Conservation (phyloP, 371 early-diverging fungal genomes). For the Racocetra persica region DNA sequence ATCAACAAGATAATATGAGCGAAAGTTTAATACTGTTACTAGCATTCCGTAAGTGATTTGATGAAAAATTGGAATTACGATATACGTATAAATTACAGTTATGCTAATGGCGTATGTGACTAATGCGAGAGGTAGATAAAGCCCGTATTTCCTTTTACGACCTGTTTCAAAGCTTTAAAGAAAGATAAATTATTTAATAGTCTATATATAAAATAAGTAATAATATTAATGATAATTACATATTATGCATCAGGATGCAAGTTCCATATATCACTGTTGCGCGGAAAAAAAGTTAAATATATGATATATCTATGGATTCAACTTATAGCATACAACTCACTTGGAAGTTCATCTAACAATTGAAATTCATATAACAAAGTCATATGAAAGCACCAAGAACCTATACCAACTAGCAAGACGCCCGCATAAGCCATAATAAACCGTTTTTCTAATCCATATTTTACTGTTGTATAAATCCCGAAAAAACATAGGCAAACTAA, state of each 20-base stretch:
- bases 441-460: constrained; percentile 57
- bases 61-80: constrained; percentile 77
- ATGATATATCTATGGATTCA: constrained; percentile 3
- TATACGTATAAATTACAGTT: constrained; percentile 70
- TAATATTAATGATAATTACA: constrained; percentile 46
- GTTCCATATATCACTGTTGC: constrained; percentile 63
- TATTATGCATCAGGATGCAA: constrained; percentile 56
- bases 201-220: constrained; percentile 49
- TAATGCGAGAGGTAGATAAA: constrained; percentile 54
- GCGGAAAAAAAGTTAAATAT: background rate
- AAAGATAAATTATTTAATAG: constrained; percentile 48
- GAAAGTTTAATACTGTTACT: constrained; percentile 57
- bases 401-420: constrained; percentile 73
- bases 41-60: constrained; percentile 72
- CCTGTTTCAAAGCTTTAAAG: constrained; percentile 58
- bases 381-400: constrained; percentile 82
- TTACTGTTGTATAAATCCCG: constrained; percentile 62
- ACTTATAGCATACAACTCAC: constrained; percentile 48
- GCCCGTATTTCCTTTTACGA: constrained; percentile 51
- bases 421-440: constrained; percentile 66
- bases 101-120: constrained; percentile 62
- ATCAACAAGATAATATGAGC: constrained; percentile 58
- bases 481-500: constrained; percentile 56
- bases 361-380: constrained; percentile 81
- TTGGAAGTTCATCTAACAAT: constrained; percentile 78